Evolutionary conservation across 257 asterid genomes (phyloP).

Genomic region (Rehmannia glutinosa): DNA sequence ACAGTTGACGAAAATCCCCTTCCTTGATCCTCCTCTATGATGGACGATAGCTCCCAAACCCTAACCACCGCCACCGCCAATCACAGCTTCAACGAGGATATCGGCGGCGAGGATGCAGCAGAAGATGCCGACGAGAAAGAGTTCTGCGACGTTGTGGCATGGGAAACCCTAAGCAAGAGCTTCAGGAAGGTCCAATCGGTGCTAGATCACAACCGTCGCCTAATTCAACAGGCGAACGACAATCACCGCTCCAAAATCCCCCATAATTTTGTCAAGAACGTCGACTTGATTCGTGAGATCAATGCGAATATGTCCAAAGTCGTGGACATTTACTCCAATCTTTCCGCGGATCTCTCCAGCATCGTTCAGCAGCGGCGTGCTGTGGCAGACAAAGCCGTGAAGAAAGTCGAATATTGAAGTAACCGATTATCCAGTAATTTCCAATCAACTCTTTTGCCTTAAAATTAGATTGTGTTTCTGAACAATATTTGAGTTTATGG

Average conservation of each 20-base stretch:
- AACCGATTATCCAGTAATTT: constrained; percentile 15
- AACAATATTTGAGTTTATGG: neutral
- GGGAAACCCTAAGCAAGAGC: constrained; percentile 49
- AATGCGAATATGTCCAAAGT: constrained; percentile 55
- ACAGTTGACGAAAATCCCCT: neutral
- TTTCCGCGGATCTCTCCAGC: constrained; percentile 44
- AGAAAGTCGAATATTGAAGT: constrained; percentile 20
- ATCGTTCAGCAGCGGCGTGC: constrained; percentile 34
- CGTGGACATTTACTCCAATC: constrained; percentile 45
- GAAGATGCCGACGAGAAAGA: constrained; percentile 28
- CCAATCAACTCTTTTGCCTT: neutral
- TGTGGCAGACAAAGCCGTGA: neutral
- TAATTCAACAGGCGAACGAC: constrained; percentile 66
- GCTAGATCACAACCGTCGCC: constrained; percentile 53
- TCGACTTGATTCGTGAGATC: constrained; percentile 55
- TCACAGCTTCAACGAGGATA: neutral
- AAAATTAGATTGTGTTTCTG: neutral
- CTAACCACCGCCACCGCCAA: constrained; percentile 19
- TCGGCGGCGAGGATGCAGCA: constrained; percentile 17
- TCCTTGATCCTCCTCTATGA: constrained; percentile 25
- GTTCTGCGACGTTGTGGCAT: constrained; percentile 36
- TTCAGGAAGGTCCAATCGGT: constrained; percentile 54
- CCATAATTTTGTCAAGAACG: constrained; percentile 49
- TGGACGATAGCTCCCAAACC: constrained; percentile 32
- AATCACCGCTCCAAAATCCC: constrained; percentile 60